Evolutionary conservation across 495 filamentous ascomycete species (phyloP), one percentile per base, ranked within the genome.

Genomic region (Paragyromitra xinjiangensis): DNA sequence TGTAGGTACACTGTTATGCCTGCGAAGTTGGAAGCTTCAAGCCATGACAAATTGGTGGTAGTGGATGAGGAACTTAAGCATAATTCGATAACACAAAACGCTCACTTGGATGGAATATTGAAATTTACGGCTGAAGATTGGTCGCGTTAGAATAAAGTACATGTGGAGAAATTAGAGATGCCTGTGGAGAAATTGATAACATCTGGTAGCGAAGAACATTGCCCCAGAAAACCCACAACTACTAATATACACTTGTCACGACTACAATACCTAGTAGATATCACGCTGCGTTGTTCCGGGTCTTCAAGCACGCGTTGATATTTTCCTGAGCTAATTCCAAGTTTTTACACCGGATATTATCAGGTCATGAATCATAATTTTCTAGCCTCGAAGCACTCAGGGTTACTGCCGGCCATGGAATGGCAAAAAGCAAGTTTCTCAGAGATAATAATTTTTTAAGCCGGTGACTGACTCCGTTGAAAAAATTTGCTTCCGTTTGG

Each of bases 31-130:
- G 42, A 44, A 39, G 34, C 7, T 37, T 19, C 42, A 42, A 55
- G 53, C n/a, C 42, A 26, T 63, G 45, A 45, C 16, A 51, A 62
- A 53, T 63, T 50, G n/a, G 42, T 51, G 69, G 24, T 24, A 53
- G 19, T 34, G 53, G 74, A 66, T 77, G 74, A 66, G 74, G 69
- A 61, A 61, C 70, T 77, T 77, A 44, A 44, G 74, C 50, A 76
- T 72, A 72, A 63, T 58, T 65, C 48, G 73, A 51, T 64, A 44
- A 37, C 40, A 55, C n/a, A 64, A 76, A 55, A 42, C 72, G 37
- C 45, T 42, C 22, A 48, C 37, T 34, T 22, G n/a, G 56, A 62
- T 34, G 12, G 45, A 40, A 73, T 73, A 73, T 59, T 55, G 51
- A 29, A 61, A 77, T 48, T 61, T 42, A 29, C 1, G 42, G 29